Evolutionary conservation across 140 eudicot species (phyloP).

Genomic region (Erigeron philadelphicus): DNA sequence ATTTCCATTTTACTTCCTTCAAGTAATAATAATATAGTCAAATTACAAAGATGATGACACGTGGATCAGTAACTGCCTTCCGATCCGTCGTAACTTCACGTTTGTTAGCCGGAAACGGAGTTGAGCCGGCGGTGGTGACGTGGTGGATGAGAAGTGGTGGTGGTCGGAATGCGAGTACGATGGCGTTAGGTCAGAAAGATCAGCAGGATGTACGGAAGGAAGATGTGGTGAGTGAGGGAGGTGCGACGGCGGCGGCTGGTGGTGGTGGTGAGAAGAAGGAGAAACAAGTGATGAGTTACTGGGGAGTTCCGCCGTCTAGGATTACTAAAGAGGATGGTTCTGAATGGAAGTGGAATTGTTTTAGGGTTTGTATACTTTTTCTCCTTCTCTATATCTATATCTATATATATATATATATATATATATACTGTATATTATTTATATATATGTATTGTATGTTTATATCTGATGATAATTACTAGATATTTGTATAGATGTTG

Average conservation of each 20-base stretch:
- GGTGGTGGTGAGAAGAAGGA: conserved; percentile 16
- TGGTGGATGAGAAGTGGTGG: conserved; percentile 39
- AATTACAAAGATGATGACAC: conserved; percentile 47
- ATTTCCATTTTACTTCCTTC: conserved; percentile 2
- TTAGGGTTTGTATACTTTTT: conserved; percentile 49
- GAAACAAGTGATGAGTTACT: conserved; percentile 57
- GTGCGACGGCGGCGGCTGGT: conserved; percentile 23
- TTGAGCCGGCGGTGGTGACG: conserved; percentile 34
- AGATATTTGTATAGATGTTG: too few relatives aligned
- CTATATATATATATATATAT: neutral
- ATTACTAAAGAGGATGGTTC: conserved; percentile 73
- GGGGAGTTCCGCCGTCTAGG: conserved; percentile 72
- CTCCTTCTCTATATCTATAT: neutral
- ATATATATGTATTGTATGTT: neutral
- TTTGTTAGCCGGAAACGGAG: conserved; percentile 27
- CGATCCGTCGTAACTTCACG: conserved; percentile 45
- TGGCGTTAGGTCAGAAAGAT: conserved; percentile 45
- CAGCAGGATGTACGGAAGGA: conserved; percentile 33
- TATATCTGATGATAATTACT: neutral
- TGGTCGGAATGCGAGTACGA: conserved; percentile 47
- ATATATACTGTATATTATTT: neutral
- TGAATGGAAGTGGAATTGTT: conserved; percentile 80
- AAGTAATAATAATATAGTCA: neutral
- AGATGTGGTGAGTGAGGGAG: conserved; percentile 25
- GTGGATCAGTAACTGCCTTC: conserved; percentile 41